phyloP scores from a whole-genome alignment of 176 grass and related monocot genomes.

The Juncus effusus region DNA sequence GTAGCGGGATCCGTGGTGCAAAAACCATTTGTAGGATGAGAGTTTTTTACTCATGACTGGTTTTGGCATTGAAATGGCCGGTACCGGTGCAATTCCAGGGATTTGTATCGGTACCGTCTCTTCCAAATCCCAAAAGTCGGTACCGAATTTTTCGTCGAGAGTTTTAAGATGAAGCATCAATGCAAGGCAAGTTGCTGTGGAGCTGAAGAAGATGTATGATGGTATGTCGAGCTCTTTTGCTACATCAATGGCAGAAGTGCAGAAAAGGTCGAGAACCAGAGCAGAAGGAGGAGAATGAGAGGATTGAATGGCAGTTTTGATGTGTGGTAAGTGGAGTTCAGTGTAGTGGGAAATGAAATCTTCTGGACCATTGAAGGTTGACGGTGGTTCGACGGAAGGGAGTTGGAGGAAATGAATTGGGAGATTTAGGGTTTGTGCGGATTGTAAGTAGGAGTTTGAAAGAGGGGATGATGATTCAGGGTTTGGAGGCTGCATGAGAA shows the following conservation, averaged over 20 bases:
- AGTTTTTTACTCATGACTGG: conserved; percentile 26
- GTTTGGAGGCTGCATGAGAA: conserved; percentile 5
- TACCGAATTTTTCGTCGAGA: conserved; percentile 18
- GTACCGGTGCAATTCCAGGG: conserved; percentile 41
- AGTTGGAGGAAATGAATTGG: conserved; percentile 39
- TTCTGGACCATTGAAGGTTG: conserved; percentile 23
- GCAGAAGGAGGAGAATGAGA: conserved; percentile 17
- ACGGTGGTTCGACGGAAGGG: conserved; percentile 30
- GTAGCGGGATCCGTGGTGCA: conserved; percentile 31
- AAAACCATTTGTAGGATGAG: conserved; percentile 36
- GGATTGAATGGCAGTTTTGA: conserved; percentile 20
- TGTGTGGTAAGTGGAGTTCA: conserved; percentile 39
- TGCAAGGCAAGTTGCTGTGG: conserved; percentile 32
- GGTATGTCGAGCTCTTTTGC: conserved; percentile 33
- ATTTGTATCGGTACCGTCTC: conserved; percentile 24
- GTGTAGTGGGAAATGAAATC: conserved; percentile 53
- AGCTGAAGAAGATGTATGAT: conserved; percentile 56
- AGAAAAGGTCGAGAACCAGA: conserved; percentile 59
- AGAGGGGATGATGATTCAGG: background rate
- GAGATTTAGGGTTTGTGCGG: background rate
- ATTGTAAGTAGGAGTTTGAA: background rate
- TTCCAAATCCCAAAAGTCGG: conserved; percentile 27
- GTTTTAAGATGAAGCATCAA: conserved; percentile 35
- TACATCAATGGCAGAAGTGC: conserved; percentile 40
- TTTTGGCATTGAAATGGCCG: conserved; percentile 19